Evolutionary conservation across 1,139 yeast species (phyloP).

Genomic region (Pichia cactophila): DNA sequence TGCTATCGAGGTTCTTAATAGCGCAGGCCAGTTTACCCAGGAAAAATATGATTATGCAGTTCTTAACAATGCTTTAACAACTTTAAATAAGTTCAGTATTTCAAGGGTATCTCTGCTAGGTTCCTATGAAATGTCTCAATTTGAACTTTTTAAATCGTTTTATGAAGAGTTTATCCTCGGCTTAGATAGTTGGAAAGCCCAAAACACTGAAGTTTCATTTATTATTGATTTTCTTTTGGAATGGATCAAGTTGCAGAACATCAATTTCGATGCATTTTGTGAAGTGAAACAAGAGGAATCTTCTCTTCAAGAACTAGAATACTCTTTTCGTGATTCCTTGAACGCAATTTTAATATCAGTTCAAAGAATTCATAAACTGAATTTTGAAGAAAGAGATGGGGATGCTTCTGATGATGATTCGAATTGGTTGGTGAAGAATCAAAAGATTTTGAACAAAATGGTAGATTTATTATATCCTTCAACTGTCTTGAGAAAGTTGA

Average conservation of each 20-base stretch:
- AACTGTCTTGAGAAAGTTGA: conserved; percentile 28
- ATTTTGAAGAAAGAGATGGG: conserved; percentile 22
- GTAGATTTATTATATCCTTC: conserved; percentile 32
- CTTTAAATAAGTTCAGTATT: conserved; percentile 2
- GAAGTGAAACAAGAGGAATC: conserved; percentile 22
- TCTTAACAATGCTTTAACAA: conserved; percentile 13
- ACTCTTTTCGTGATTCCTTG: conserved; percentile 43
- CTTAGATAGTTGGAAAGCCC: conserved; percentile 29
- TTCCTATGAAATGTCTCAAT: conserved; percentile 7
- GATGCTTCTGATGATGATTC: conserved; percentile 39
- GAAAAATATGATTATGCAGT: conserved; percentile 7
- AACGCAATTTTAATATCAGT: conserved; percentile 58
- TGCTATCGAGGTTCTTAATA: conserved; percentile 32
- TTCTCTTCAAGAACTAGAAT: conserved; percentile 39
- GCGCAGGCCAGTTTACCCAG: conserved; percentile 18
- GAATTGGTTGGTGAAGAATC: conserved; percentile 53
- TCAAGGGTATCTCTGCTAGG: conserved; percentile 7
- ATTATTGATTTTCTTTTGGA: conserved; percentile 38
- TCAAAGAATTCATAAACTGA: conserved; percentile 44
- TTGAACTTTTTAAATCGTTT: conserved; percentile 11
- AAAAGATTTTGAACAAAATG: conserved; percentile 36
- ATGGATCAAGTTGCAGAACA: conserved; percentile 31
- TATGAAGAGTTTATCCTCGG: conserved; percentile 17
- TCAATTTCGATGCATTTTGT: conserved; percentile 23
- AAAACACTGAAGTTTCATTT: conserved; percentile 32